These are phyloP conservation scores for Malassezia sympodialis DNA, from an alignment of 1,284 basidiomycete genomes.

Conservation along the genomic window DNA sequence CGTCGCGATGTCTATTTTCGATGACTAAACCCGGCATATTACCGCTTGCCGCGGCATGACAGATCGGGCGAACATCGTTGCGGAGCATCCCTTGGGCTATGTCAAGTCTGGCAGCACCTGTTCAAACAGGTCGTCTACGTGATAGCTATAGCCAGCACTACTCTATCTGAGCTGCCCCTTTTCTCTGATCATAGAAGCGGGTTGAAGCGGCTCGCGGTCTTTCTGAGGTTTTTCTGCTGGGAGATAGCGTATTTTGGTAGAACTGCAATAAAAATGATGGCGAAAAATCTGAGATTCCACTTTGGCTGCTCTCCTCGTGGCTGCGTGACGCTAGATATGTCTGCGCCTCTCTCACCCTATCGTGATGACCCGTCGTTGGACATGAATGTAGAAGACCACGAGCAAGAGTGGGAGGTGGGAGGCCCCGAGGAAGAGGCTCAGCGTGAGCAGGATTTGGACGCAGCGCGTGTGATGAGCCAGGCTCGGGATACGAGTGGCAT, in stretches of 20 bases:
- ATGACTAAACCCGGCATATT: neutral
- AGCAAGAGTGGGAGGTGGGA: neutral
- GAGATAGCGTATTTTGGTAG: neutral
- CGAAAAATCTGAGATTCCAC: neutral
- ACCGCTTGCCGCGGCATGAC: neutral
- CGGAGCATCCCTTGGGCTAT: neutral
- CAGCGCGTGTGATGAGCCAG: constrained; percentile 43
- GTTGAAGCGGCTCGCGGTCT: neutral
- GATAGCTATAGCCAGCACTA: neutral
- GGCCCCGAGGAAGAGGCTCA: constrained; percentile 22
- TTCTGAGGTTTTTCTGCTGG: neutral
- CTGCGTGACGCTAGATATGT: neutral
- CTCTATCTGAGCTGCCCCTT: neutral
- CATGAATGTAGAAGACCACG: neutral
- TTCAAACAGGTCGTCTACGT: neutral
- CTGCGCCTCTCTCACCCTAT: neutral
- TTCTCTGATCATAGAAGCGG: too few relatives aligned
- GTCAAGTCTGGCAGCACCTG: neutral
- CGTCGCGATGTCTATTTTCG: neutral
- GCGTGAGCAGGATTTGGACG: constrained; percentile 42
- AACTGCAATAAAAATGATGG: neutral
- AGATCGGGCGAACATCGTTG: neutral
- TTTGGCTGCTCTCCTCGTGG: neutral
- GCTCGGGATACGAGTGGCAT: constrained; percentile 13
- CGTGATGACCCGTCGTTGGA: neutral